Base-by-base conservation (phyloP, 345 rosid genomes). In the Lepidium aucheri region DNA sequence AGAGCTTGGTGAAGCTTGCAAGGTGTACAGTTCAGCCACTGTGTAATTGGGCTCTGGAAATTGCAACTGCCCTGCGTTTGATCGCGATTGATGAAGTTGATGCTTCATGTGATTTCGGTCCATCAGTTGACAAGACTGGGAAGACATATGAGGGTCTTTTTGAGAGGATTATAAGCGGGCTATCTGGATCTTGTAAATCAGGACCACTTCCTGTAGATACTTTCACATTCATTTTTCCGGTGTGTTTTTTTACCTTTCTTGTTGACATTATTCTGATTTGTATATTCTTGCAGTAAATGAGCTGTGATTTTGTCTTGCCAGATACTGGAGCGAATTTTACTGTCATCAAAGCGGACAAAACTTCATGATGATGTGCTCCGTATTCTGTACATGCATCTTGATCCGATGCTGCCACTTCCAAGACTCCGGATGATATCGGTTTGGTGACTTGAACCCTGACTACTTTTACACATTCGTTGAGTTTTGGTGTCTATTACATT, bases 171-270 rank as follows among this genome's bases (percentile, higher is more conserved):
- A 72, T 90, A 38, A 66, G 69, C 50, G 96, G 92, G 44, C 77
- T 94, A 69, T 77, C 89, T 8, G 47, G 78, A 33, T 85, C 97
- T 44, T 90, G 99, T 75, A 85, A 86, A 90, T 79, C 82, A 49
- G 88, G 97, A 46, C 86, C 97, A 53, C 96, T 94, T 69, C 99
- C 99, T 57, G 96, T 94, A 14, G 97, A 94, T 78, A 85, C 99
- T 54, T 94, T 94, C 74, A 83, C 81, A 41, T 90, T 94, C 77
- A 82, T 94, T 71, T 90, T 94, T 69, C 99, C 96, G 56, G 99
- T 94, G 61, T 75, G 90, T 75, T 52, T 38, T 38, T 38, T 50
- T 68, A 32, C 59, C 22, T 18, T 57, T 18, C 52, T 20, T 43
- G 17, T 12, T 39, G 55, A 22, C 18, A 33, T 44, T 6, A n/a